Base-by-base conservation (phyloP, 2,329 filamentous ascomycete species). In the Pseudogymnoascus sp. region DNA sequence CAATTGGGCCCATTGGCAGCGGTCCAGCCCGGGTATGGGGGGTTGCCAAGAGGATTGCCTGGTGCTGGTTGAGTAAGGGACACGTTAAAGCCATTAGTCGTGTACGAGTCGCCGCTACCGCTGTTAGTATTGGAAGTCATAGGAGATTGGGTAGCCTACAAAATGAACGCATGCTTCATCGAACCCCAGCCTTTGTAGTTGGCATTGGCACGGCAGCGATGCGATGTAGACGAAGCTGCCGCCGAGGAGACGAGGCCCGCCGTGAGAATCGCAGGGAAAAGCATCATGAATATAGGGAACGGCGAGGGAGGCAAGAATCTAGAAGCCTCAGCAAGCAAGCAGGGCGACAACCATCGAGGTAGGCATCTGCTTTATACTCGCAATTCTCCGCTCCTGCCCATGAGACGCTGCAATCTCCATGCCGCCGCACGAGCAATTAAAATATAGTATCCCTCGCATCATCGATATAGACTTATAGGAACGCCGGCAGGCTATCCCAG, bases 1-100 rank as follows among this genome's bases (percentile, higher is more conserved):
- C 79, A 82, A 66, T 81, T 82, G 0, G 78, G 79, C 0, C 79
- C 80, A 62, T 76, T 77, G 61, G 72, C 63, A 7, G 73, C 67
- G 23, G 74, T 74, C 60, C 64, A 71, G 9, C 74, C 74, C 57
- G 73, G 73, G 58, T 72, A 75, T 6, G 68, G 56, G 15, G 74
- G 74, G 61, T 75, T 75, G 12, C 74, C 74, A 8, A 75, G 62
- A 5, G 74, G 72, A 63, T 75, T 75, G 2, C 66, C 66, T 0
- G 67, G 62, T 3, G 70, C 67, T 7, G 73, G 74, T 38, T 74
- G 67, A 6, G 66, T 66, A 9, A 66, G 65, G 30, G 65, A 71
- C 10, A 67, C 59, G 57, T 73, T 70, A 68, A 75, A 75, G 13
- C 69, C 69, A 61, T 70, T 75, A 5, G 65, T 63, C 6, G 73